Percentiles rank a stretch among this genome's conserved stretches.
Evolutionary conservation across 495 filamentous ascomycete genomes (phyloP).

Genomic region (Lasiosphaeria miniovina): DNA sequence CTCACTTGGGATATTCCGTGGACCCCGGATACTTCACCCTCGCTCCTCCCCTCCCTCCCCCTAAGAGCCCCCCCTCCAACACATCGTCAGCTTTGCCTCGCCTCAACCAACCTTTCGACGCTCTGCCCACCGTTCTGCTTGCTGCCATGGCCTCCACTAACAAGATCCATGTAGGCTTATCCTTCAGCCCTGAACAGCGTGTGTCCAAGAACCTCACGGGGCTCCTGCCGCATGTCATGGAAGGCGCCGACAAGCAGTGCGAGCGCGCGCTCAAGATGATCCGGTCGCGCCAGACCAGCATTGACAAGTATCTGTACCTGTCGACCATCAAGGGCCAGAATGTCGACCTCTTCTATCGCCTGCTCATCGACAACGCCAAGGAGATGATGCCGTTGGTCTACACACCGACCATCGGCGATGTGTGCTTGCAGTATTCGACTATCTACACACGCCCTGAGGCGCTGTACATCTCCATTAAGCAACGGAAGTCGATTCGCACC

Average conservation of each 20-base stretch:
- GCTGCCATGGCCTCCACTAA: constrained; percentile 14
- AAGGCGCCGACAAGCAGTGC: constrained; percentile 50
- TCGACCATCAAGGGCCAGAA: constrained; percentile 84
- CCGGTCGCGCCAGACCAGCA: constrained; percentile 67
- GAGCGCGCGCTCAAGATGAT: constrained; percentile 62
- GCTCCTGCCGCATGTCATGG: constrained; percentile 56
- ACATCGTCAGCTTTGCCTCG: constrained; percentile 11
- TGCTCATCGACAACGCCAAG: constrained; percentile 86
- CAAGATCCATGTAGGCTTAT: constrained; percentile 42
- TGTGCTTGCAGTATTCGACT: constrained; percentile 91
- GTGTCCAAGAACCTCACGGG: constrained; percentile 56
- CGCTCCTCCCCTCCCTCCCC: constrained; percentile 4
- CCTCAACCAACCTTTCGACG: constrained; percentile 17
- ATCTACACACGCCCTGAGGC: constrained; percentile 95
- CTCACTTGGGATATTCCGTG: neutral
- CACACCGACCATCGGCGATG: constrained; percentile 95
- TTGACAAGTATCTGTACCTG: constrained; percentile 95
- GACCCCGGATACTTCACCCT: neutral
- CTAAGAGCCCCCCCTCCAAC: neutral
- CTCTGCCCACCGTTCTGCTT: neutral
- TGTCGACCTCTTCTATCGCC: constrained; percentile 89
- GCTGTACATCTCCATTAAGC: constrained; percentile 88
- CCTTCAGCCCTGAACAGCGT: constrained; percentile 55
- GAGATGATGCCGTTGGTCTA: constrained; percentile 94
- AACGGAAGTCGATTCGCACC: constrained; percentile 75